Evolutionary conservation across 768 basidiomycete species (phyloP), one percentile per base, ranked within the genome.

Genomic region (Lactifluus echinatus): DNA sequence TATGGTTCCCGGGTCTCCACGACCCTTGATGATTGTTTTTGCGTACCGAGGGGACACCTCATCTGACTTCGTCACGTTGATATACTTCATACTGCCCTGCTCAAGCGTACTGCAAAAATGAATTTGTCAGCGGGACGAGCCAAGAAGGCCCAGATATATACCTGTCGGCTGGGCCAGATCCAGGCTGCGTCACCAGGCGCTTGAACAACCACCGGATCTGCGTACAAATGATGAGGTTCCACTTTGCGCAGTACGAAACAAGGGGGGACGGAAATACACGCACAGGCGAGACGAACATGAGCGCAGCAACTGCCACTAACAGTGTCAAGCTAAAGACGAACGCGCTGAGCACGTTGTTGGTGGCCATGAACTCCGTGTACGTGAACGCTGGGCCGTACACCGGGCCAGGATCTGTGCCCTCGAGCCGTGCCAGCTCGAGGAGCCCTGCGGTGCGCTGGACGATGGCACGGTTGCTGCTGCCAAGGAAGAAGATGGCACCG

Each of bases 1-100:
- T 84, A 7, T 84, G 67, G 89, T 90, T 4, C 89, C 87, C 7
- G 92, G 88, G 66, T 93, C 92, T 8, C 89, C 89, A 33, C 79
- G 71, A 1, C 82, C 85, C 47, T 73, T 77, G 60, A 91, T 74
- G 4, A 75, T 76, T 6, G 82, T 83, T 64, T 84, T 78, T 26
- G 84, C 83, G 43, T 81, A 68, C 15, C 80, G 65, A 36, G 71
- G 68, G 39, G 69, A 55, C 8, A 65, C 68, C 33, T 65, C 60
- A 2, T 77, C 73, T 2, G 87, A 82, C 2, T 75, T 77, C 0
- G 90, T 87, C 54, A 92, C 71, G 66, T 93, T 95, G 24, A 78
- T 84, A 8, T 79, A 71, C n/a, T 74, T 68, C 57, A 89, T 61
- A 61, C 69, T 81, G 1, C 91, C 89, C 2, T 76, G 75, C 64